Conservation (phyloP, 352 stramenopile genomes). For the Phytophthora quininea region DNA sequence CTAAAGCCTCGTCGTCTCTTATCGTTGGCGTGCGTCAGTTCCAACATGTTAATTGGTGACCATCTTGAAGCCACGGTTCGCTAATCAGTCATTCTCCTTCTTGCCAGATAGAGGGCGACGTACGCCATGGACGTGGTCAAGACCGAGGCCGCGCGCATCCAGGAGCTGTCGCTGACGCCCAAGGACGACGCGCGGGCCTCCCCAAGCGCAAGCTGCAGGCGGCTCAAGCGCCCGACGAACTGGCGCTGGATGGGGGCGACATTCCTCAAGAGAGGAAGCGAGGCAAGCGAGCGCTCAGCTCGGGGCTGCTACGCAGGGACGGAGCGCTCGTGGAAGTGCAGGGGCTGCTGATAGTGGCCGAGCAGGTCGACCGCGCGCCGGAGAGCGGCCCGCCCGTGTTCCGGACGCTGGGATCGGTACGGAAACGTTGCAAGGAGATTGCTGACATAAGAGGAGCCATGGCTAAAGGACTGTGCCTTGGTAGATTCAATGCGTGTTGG, state of each 20-base stretch:
- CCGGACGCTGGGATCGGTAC: slow-evolving; percentile 58
- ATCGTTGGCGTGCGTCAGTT: slow-evolving; percentile 14
- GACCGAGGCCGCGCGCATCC: slow-evolving; percentile 35
- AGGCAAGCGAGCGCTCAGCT: slow-evolving; percentile 44
- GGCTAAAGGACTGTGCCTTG: slow-evolving; percentile 4
- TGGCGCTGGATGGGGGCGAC: slow-evolving; percentile 14
- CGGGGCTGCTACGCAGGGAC: slow-evolving; percentile 19
- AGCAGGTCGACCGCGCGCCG: slow-evolving; percentile 38
- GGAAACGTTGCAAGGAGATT: not conserved
- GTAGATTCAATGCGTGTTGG: slow-evolving; percentile 56
- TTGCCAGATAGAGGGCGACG: not conserved
- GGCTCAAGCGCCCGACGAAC: slow-evolving; percentile 17
- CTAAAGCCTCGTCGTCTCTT: not conserved
- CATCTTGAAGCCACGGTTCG: not conserved
- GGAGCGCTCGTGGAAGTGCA: slow-evolving; percentile 53
- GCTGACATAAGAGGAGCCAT: not conserved
- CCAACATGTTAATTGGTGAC: not conserved
- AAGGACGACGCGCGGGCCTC: slow-evolving; percentile 14
- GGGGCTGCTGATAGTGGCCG: slow-evolving; percentile 53
- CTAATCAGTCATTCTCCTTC: not conserved
- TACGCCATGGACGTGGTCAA: slow-evolving; percentile 9
- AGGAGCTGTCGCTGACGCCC: slow-evolving; percentile 42
- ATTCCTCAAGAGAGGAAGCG: slow-evolving; percentile 33
- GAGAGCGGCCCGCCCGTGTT: slow-evolving; percentile 21
- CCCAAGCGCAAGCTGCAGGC: slow-evolving; percentile 37